phyloP scores from a whole-genome alignment of 306 rosid species.

The Ceratonia siliqua region DNA sequence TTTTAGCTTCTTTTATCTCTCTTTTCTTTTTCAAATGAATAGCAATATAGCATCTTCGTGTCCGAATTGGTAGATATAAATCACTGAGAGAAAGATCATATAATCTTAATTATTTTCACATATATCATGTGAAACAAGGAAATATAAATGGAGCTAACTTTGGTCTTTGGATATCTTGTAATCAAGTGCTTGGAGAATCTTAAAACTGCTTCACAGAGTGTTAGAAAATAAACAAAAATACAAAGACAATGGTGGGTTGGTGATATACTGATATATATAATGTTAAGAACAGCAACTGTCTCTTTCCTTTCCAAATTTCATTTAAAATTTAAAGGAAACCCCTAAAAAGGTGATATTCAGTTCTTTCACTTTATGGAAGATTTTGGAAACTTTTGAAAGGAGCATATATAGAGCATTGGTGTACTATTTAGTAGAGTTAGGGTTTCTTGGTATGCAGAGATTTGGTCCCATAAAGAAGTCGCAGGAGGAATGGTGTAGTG shows the following conservation, averaged over 20 bases:
- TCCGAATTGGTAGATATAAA: not conserved
- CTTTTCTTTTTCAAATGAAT: constrained; percentile 29
- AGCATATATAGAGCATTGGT: constrained; percentile 19
- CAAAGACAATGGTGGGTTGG: constrained; percentile 27
- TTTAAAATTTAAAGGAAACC: constrained; percentile 40
- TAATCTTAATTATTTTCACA: no score
- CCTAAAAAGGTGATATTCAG: constrained; percentile 57
- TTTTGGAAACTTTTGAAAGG: constrained; percentile 58
- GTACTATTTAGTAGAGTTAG: constrained; percentile 2
- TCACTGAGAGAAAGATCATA: no score
- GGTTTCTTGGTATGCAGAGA: constrained; percentile 48
- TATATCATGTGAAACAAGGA: not conserved
- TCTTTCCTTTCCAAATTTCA: constrained; percentile 45
- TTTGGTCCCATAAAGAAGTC: constrained; percentile 90
- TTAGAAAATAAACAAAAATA: constrained; percentile 17
- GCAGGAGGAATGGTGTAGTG: constrained; percentile 74
- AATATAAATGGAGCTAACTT: constrained; percentile 11
- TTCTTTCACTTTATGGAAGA: constrained; percentile 55
- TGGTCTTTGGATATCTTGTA: constrained; percentile 31
- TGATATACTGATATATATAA: constrained; percentile 7
- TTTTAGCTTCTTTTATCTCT: constrained; percentile 44
- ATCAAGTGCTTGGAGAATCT: constrained; percentile 35
- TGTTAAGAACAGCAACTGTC: constrained; percentile 30
- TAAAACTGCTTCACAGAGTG: not conserved
- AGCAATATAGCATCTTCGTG: not conserved